Percentiles rank a stretch among this genome's conserved stretches.
These are phyloP conservation scores for Hypericum androsaemum DNA, from an alignment of 345 rosid species.

Conservation along the genomic window DNA sequence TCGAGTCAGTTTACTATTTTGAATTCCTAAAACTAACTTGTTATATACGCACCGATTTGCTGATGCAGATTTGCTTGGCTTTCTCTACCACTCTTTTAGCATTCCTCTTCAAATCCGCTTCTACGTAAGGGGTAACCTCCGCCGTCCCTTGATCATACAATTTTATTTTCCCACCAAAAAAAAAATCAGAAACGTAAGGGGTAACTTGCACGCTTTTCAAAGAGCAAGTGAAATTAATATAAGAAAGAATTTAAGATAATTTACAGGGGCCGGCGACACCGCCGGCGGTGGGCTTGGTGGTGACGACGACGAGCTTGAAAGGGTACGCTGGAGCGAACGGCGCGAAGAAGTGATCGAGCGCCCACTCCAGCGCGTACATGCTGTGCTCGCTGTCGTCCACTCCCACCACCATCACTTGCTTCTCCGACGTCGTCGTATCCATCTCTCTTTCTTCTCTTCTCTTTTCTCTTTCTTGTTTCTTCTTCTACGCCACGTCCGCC, in stretches of 20 bases:
- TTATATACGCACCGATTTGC: slow-evolving; percentile 25
- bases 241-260: background rate
- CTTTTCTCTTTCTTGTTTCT: no score
- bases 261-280: slow-evolving; percentile 37
- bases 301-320: slow-evolving; percentile 41
- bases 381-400: slow-evolving; percentile 43
- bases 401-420: slow-evolving; percentile 31
- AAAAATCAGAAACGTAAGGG: background rate
- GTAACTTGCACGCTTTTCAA: background rate
- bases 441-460: no score
- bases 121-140: slow-evolving; percentile 21
- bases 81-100: slow-evolving; percentile 15
- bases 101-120: slow-evolving; percentile 25
- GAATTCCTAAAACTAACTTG: no score
- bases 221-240: background rate
- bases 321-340: slow-evolving; percentile 23
- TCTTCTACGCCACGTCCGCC: no score
- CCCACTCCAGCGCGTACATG: slow-evolving; percentile 43
- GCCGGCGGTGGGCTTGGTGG: slow-evolving; percentile 29
- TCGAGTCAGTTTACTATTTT: no score
- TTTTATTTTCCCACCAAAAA: background rate
- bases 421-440: no score
- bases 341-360: slow-evolving; percentile 41
- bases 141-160: slow-evolving; percentile 6
- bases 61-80: slow-evolving; percentile 24